Evolutionary conservation across 78 protist species (phyloP).

Genomic region (Emiliania huxleyi): DNA sequence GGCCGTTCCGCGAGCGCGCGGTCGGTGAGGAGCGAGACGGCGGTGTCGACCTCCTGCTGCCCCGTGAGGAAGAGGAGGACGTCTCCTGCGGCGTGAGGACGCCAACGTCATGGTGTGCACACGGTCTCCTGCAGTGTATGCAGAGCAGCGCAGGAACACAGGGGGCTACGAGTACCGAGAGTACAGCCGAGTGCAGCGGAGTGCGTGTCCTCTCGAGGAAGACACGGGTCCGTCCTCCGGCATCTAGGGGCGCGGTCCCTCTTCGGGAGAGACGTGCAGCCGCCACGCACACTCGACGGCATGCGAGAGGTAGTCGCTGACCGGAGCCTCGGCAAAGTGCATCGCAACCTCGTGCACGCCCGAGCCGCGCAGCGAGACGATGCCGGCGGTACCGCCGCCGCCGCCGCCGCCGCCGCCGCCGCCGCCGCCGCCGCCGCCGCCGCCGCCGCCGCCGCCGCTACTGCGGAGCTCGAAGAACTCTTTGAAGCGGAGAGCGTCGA

Average conservation of each 20-base stretch:
- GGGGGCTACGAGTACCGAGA: too few relatives aligned
- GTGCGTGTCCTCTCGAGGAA: too few relatives aligned
- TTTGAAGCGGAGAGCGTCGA: constrained; percentile 75
- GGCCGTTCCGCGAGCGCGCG: constrained; percentile 68
- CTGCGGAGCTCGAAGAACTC: background rate
- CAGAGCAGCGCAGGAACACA: too few relatives aligned
- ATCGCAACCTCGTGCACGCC: background rate
- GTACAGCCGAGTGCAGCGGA: too few relatives aligned
- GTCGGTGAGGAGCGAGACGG: constrained; percentile 68
- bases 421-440: background rate
- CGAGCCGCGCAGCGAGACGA: background rate
- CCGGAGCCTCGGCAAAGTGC: background rate
- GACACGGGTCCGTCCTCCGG: too few relatives aligned
- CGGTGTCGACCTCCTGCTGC: constrained; percentile 91
- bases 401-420: too few relatives aligned
- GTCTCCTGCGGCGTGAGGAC: constrained; percentile 81
- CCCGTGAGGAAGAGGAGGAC: constrained; percentile 94
- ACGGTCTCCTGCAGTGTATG: too few relatives aligned
- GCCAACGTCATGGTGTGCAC: too few relatives aligned
- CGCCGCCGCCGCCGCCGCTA: background rate
- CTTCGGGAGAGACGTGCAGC: too few relatives aligned
- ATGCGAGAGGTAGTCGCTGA: background rate
- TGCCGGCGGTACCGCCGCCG: background rate
- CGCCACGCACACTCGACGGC: constrained; percentile 81
- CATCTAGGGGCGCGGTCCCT: too few relatives aligned